Percentiles rank a stretch among this genome's conserved stretches.
These are phyloP conservation scores for Umbelopsis sp. DNA, from an alignment of 192 early-diverging fungal genomes.

Conservation along the genomic window DNA sequence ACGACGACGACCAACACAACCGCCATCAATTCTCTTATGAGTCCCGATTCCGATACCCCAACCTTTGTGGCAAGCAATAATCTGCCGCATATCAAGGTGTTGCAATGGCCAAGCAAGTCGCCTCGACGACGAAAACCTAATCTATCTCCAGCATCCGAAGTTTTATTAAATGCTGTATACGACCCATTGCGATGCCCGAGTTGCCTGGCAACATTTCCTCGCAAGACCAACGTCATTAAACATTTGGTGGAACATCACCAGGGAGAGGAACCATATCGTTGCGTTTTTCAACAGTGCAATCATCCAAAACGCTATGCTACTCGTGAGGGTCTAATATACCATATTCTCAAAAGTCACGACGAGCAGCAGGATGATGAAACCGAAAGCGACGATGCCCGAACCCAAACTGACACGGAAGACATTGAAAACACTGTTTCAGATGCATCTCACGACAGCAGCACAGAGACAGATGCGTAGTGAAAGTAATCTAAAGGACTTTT, in stretches of 20 bases:
- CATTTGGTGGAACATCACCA: conserved; percentile 32
- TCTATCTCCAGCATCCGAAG: conserved; percentile 19
- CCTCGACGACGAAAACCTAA: conserved; percentile 11
- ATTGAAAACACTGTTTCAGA: conserved; percentile 8
- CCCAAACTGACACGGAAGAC: conserved; percentile 13
- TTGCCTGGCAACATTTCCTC: conserved; percentile 28
- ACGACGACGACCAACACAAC: neutral
- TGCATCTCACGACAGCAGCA: conserved; percentile 3
- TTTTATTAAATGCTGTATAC: conserved; percentile 26
- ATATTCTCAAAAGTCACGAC: conserved; percentile 36
- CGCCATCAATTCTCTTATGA: neutral
- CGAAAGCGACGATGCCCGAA: conserved; percentile 11
- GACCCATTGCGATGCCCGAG: conserved; percentile 35
- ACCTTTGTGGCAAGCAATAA: conserved; percentile 3
- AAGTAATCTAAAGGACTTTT: neutral
- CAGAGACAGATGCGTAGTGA: neutral
- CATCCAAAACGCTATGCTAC: conserved; percentile 40
- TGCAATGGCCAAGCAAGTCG: conserved; percentile 10
- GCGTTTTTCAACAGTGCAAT: conserved; percentile 28
- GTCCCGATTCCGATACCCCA: neutral
- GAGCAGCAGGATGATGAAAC: conserved; percentile 17
- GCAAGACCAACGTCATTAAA: conserved; percentile 38
- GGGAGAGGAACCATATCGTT: conserved; percentile 36
- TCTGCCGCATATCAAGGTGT: conserved; percentile 16
- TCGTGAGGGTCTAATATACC: conserved; percentile 42